phyloP scores from a whole-genome alignment of 768 basidiomycete genomes.

The Trametes maxima region DNA sequence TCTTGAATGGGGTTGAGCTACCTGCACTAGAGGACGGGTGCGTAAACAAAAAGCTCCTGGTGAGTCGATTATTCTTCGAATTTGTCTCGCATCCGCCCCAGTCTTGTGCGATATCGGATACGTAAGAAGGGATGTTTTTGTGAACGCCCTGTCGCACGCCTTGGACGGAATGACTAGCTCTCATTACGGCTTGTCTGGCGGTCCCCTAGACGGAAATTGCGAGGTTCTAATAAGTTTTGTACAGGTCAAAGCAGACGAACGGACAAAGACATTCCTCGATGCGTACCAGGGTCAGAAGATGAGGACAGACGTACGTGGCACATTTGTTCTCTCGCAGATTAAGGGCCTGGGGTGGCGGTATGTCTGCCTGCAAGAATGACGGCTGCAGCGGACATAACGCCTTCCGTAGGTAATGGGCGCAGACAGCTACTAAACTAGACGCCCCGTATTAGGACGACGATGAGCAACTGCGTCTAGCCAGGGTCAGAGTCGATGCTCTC shows the following conservation, averaged over 20 bases:
- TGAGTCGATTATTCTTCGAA: slow-evolving; percentile 44
- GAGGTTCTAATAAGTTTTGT: slow-evolving; percentile 16
- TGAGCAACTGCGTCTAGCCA: slow-evolving; percentile 59
- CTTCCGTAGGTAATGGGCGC: not conserved
- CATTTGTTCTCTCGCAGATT: not conserved
- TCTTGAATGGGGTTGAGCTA: slow-evolving; percentile 65
- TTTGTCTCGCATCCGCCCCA: slow-evolving; percentile 30
- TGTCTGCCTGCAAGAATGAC: not conserved
- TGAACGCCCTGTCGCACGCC: too few species aligned
- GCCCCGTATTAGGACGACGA: slow-evolving; percentile 64
- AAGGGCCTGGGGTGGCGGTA: not conserved
- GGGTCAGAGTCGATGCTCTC: slow-evolving; percentile 62
- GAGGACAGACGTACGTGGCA: slow-evolving; percentile 70
- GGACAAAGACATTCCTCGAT: slow-evolving; percentile 86
- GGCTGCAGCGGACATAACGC: not conserved
- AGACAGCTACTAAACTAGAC: not conserved
- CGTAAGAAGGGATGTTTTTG: too few species aligned
- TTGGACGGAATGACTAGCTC: too few species aligned
- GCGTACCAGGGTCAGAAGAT: slow-evolving; percentile 81
- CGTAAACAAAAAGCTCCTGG: slow-evolving; percentile 65
- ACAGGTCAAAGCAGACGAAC: slow-evolving; percentile 95
- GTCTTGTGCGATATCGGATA: too few species aligned
- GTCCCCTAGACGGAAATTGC: not conserved
- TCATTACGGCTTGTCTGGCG: too few species aligned
- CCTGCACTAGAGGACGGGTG: slow-evolving; percentile 64